Percentiles rank a stretch among this genome's conserved stretches.
Conservation (phyloP, 352 stramenopile species). For the Phytophthora sp. region DNA sequence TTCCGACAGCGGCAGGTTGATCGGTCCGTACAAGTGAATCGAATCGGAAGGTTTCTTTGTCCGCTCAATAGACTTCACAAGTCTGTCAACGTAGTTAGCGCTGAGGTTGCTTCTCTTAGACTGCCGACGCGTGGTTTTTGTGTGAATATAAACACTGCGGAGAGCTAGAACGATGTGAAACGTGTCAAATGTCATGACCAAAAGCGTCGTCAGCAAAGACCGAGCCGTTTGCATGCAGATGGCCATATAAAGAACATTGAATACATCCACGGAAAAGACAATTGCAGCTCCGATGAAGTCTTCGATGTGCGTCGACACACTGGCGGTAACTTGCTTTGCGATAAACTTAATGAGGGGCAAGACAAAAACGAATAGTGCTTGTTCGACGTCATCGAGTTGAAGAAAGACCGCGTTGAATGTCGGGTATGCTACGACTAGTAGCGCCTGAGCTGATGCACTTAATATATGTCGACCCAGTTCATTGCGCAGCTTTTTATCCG, state of each 20-base stretch:
- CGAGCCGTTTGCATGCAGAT: conserved; percentile 44
- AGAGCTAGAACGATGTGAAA: conserved; percentile 22
- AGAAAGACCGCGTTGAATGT: conserved; percentile 35
- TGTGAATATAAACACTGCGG: conserved; percentile 21
- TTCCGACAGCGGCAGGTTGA: conserved; percentile 13
- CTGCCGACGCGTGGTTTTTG: too few species aligned
- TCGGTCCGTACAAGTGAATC: conserved; percentile 19
- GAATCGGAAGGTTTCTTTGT: conserved; percentile 7
- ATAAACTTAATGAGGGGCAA: conserved; percentile 35
- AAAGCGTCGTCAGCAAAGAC: conserved; percentile 22
- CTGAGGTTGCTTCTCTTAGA: too few species aligned
- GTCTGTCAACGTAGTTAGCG: conserved; percentile 1
- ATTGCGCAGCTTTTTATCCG: conserved; percentile 17
- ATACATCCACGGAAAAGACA: conserved; percentile 42
- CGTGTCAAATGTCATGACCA: conserved; percentile 21
- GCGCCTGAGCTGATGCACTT: conserved; percentile 13
- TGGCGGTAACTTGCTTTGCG: conserved; percentile 34
- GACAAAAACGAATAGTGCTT: conserved; percentile 22
- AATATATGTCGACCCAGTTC: background rate
- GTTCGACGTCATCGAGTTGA: conserved; percentile 8
- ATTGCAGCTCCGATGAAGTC: conserved; percentile 31
- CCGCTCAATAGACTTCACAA: conserved; percentile 2
- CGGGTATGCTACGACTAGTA: conserved; percentile 35
- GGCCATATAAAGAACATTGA: conserved; percentile 43
- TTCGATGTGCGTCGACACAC: conserved; percentile 15